Evolutionary conservation across 1,284 basidiomycete genomes (phyloP), one percentile per base, ranked within the genome.

Genomic region (Heterobasidion parviporum): DNA sequence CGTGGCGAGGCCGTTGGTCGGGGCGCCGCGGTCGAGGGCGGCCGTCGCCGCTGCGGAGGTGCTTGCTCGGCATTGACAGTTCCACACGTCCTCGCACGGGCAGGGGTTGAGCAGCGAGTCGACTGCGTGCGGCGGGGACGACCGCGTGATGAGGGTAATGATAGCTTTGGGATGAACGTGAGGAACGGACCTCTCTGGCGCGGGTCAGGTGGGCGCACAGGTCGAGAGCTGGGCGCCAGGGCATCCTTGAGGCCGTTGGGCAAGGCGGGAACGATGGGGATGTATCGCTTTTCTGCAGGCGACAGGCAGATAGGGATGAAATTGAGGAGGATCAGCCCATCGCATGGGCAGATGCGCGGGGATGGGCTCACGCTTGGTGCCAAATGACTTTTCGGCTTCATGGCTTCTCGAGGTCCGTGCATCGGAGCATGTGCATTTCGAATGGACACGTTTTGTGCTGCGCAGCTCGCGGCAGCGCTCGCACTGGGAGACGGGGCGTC

Each of bases 401-500:
- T 55, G 57, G 50, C 61, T 70, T 62, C 50, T 55, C 65, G 68
- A 61, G 55, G 67, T 52, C 64, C 79, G 70, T 32, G 68, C 65
- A n/a, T 65, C 68, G 15, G 74, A 68, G 60, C 88, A 90, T 52
- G 77, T 80, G 66, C 88, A 90, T 61, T 87, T 87, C 10, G 87
- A 86, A 64, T 90, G 87, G 26, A 89, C 74, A 59, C 77, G 80
- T 67, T 84, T 85, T 36, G 81, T 83, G 66, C 88, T 84, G 48
- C 90, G 81, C 35, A 88, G 76, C 60, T 90, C 81, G 50, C 89
- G 81, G 67, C 91, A 93, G 62, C 80, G 83, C 58, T 79, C 76
- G 69, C 91, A 94, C 67, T 94, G 91, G 8, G 90, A 91, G 8
- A 90, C 79, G 1, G 91, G 91, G 10, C 90, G 78, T 7, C 87